These are phyloP conservation scores for Penicillium sp. DNA, from an alignment of 2,329 filamentous ascomycete species.

Conservation along the genomic window DNA sequence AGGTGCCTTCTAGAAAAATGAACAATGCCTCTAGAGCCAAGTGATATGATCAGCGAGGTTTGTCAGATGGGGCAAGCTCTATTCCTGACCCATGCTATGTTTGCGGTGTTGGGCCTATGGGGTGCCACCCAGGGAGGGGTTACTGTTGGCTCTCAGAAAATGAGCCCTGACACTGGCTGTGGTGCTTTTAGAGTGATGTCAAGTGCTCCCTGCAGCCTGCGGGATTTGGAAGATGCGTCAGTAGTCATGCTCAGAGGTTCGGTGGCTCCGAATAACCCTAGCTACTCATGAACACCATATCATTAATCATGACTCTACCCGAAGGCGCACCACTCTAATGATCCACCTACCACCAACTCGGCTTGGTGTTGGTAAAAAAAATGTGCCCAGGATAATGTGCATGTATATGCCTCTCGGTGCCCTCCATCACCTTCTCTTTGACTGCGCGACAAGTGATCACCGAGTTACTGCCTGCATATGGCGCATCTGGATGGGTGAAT, in stretches of 20 bases:
- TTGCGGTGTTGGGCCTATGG: conserved; percentile 10
- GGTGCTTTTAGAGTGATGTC: conserved; percentile 16
- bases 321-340: conserved; percentile 22
- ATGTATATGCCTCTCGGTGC: conserved; percentile 11
- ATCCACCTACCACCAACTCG: conserved; percentile 32
- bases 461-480: conserved; percentile 15
- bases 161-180: conserved; percentile 1
- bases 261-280: conserved; percentile 4
- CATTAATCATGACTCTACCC: neutral
- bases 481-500: conserved; percentile 12
- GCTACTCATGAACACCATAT: conserved; percentile 1
- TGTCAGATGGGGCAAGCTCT: conserved; percentile 10
- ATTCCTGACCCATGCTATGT: conserved; percentile 10
- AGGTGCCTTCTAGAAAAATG: conserved; percentile 8
- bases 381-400: conserved; percentile 19
- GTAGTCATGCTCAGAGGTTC: conserved; percentile 10
- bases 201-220: conserved; percentile 8
- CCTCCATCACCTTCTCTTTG: conserved; percentile 22
- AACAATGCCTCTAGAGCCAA: neutral
- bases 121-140: conserved; percentile 4
- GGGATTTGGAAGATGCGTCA: conserved; percentile 8
- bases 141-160: conserved; percentile 9
- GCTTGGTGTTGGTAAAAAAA: conserved; percentile 24
- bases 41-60: conserved; percentile 6
- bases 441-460: conserved; percentile 10